Evolutionary conservation across 306 rosid species (phyloP).

Genomic region (Glycine latifolia): DNA sequence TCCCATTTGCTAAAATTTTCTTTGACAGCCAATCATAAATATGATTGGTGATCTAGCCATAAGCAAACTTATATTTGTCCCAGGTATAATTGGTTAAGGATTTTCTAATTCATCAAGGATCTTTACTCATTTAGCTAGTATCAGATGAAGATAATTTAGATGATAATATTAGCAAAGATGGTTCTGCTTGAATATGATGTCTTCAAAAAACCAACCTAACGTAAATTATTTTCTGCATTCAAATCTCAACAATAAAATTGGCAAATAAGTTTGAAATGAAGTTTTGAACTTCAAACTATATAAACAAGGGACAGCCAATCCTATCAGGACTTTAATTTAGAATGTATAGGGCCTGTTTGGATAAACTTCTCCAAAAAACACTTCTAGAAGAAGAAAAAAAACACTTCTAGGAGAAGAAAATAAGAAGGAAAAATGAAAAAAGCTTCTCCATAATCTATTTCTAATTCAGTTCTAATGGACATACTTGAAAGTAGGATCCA

Average conservation of each 20-base stretch:
- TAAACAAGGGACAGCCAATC: too few relatives aligned
- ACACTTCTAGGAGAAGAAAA: background rate
- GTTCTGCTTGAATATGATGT: conserved; percentile 5
- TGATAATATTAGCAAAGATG: background rate
- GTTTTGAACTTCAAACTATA: background rate
- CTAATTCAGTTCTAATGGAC: conserved; percentile 32
- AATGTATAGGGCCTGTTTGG: background rate
- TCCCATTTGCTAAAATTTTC: conserved; percentile 22
- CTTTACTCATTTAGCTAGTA: background rate
- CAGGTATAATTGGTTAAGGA: background rate
- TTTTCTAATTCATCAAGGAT: background rate
- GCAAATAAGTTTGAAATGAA: background rate
- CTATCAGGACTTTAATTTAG: background rate
- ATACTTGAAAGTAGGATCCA: conserved; percentile 72
- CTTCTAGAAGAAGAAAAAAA: background rate
- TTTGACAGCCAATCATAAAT: background rate
- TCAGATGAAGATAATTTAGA: background rate
- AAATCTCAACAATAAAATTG: background rate
- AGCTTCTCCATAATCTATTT: background rate
- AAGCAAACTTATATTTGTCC: background rate
- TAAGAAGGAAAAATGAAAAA: too few relatives aligned
- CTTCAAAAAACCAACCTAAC: background rate
- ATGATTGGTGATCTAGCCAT: conserved; percentile 35
- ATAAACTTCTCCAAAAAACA: too few relatives aligned
- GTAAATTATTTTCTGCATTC: background rate